A percentile compares a stretch with the other conserved stretches of the same genome.
phyloP scores from a whole-genome alignment of 1,139 yeast species.

The Debaryomyces fabryi region DNA sequence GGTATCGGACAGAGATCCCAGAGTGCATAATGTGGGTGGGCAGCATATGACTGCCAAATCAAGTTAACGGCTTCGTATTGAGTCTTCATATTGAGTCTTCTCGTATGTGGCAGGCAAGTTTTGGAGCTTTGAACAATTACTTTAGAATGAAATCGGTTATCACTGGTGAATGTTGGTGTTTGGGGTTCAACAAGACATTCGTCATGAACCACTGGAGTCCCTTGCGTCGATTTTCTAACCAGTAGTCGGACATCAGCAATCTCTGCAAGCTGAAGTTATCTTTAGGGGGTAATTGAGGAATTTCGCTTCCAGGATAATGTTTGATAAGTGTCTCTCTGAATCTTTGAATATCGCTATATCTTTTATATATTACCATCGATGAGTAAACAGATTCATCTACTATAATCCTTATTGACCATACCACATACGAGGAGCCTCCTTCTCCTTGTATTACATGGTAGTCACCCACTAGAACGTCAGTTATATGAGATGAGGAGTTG shows the following conservation, averaged over 20 bases:
- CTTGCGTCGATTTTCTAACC: slow-evolving; percentile 63
- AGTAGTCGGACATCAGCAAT: slow-evolving; percentile 46
- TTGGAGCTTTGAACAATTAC: neutral
- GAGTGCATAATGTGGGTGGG: no score
- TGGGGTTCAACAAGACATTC: slow-evolving; percentile 68
- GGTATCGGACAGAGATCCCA: no score
- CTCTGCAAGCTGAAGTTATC: slow-evolving; percentile 49
- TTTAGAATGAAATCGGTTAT: slow-evolving; percentile 54
- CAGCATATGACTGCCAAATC: no score
- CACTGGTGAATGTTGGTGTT: slow-evolving; percentile 46
- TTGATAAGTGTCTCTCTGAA: slow-evolving; percentile 47
- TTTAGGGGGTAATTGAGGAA: slow-evolving; percentile 73
- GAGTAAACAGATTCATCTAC: slow-evolving; percentile 49
- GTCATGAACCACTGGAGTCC: slow-evolving; percentile 77
- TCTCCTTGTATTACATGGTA: slow-evolving; percentile 44
- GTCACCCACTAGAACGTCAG: slow-evolving; percentile 44
- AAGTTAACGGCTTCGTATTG: no score
- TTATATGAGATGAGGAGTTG: slow-evolving; percentile 26
- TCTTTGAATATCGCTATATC: slow-evolving; percentile 66
- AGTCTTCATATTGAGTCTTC: no score
- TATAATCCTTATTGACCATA: slow-evolving; percentile 52
- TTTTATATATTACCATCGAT: slow-evolving; percentile 53
- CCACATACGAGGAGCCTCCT: slow-evolving; percentile 42
- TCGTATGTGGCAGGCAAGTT: no score
- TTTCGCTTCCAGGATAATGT: slow-evolving; percentile 40